These are phyloP conservation scores for Neodidymelliopsis sp. DNA, from an alignment of 2,329 filamentous ascomycete species.

Conservation along the genomic window DNA sequence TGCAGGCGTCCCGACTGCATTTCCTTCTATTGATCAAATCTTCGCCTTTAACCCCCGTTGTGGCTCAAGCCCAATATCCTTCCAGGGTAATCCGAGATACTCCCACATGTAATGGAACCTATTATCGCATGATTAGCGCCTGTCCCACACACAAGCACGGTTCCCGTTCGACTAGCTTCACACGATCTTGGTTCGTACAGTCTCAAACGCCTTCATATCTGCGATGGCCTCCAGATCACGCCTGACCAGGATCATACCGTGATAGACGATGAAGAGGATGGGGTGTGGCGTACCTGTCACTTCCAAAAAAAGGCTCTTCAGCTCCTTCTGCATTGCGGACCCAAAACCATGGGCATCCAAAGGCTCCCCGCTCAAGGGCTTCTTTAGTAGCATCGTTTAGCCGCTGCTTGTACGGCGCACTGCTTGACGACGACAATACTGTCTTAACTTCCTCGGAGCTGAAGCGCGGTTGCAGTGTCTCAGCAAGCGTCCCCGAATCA, in stretches of 20 bases:
- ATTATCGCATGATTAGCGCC: conserved; percentile 22
- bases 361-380: conserved; percentile 71
- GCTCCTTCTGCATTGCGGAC: conserved; percentile 66
- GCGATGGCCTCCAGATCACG: conserved; percentile 17
- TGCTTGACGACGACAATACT: conserved; percentile 63
- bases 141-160: neutral
- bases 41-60: conserved; percentile 32
- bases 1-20: neutral
- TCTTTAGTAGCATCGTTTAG: conserved; percentile 67
- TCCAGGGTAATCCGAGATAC: conserved; percentile 68
- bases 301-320: conserved; percentile 77
- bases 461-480: conserved; percentile 58
- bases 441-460: conserved; percentile 58
- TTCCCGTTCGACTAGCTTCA: conserved; percentile 22
- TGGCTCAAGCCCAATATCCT: conserved; percentile 59
- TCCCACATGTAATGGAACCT: conserved; percentile 75
- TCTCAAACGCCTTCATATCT: conserved; percentile 11
- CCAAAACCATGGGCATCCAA: conserved; percentile 80
- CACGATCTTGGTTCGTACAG: conserved; percentile 20
- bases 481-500: conserved; percentile 61
- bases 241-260: conserved; percentile 10
- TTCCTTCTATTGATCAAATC: conserved; percentile 35
- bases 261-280: conserved; percentile 2
- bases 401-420: conserved; percentile 60
- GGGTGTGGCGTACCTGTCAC: conserved; percentile 64